Evolutionary conservation across 805 yeast genomes (phyloP), one percentile per base, ranked within the genome.

Genomic region (Candida odintsovae): DNA sequence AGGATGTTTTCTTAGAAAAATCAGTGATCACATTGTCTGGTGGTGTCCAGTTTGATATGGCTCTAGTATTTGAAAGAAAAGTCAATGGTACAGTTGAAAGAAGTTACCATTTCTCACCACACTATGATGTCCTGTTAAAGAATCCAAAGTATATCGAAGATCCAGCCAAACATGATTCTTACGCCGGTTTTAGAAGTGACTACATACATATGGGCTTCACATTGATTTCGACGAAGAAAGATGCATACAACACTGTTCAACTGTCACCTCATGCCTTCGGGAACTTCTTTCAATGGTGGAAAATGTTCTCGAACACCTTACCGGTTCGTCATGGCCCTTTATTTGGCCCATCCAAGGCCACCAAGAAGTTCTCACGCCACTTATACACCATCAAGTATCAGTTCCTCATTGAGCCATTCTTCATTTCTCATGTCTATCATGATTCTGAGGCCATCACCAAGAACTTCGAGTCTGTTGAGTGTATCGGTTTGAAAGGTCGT

Each of bases 271-370:
- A 69, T 5, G 75, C 82, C 0, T 72, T 92, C 53, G 61, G 67
- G 8, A 85, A 81, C 49, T 90, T 94, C 67, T 81, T 80, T 57
- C 60, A 64, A 5, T 94, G 98, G 98, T 90, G 97, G 96, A 66
- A 67, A 29, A 75, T 86, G 53, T 92, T 92, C 64, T 76, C 83
- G n/a, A 83, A 92, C 22, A 82, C 83, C 46, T 69, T 90, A 19
- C 96, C 98, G 0, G 76, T 89, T 15, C 75, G 95, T 43, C 73
- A 77, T 40, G 97, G 98, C 0, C 63, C 67, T 1, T 59, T 94
- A 21, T 92, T 88, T 68, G 80, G 80, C 0, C 77, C 77, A 20
- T 59, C 66, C 6, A 72, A 72, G 45, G 64, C 73, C 26, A 69
- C 80, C 9, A 79, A 78, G 47, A 90, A 88, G 62, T 85, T 90